Evolutionary conservation across 140 eudicot species (phyloP), one percentile per base, ranked within the genome.

Genomic region (Oenanthe javanica): DNA sequence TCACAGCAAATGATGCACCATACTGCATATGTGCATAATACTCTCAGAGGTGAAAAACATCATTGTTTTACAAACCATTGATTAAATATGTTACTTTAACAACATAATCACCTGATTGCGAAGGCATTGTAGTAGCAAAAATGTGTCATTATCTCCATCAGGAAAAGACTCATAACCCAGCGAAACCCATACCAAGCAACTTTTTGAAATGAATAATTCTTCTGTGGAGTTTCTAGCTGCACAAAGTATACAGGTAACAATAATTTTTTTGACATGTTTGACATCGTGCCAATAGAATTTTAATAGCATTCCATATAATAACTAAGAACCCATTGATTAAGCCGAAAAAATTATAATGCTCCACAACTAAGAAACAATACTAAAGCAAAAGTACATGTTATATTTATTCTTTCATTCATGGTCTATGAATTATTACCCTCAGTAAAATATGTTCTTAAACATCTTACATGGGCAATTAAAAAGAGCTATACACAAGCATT

Each of bases 61-160:
- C 31, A 6, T 59, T 7, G 14, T 21, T 59, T 6, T 59, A n/a
- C 13, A 59, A n/a, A n/a, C 67, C 72, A 27, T 27, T 66, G 2
- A 66, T 21, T 19, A 21, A 36, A 7, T 23, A 63, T 7, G 9
- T 63, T 40, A 71, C 6, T 81, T 76, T 63, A 9, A 38, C 43
- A 57, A 78, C 23, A 74, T 45, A 80, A 85, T 83, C 79, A 95
- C 99, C 99, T 92, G 11, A 85, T 85, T 77, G 99, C 97, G 80
- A 95, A 95, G 77, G 99, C 97, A 78, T 95, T 95, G 86, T 92
- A 95, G 82, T 92, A 91, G 55, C 85, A 93, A 79, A 95, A 86
- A 82, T 95, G 99, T 66, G 99, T 86, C 96, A 95, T 87, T 46
- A 87, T 71, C 84, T 95, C 99, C 95, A 95, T 89, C 45, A 95